phyloP scores from a whole-genome alignment of 768 basidiomycete genomes.

The Boletus pseudo-olivaceus region DNA sequence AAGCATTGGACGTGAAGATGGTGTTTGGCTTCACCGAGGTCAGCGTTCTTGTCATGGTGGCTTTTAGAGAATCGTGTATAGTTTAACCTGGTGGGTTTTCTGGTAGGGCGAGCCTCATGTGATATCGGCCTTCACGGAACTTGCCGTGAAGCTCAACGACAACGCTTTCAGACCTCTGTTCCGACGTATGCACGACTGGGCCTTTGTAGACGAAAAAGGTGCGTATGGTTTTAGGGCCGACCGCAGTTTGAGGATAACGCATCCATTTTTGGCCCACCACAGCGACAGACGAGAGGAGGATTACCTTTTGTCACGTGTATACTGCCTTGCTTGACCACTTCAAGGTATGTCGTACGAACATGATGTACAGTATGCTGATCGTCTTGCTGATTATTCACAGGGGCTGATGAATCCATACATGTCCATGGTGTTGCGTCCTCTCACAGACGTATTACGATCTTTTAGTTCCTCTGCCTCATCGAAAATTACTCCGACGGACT shows the following conservation, averaged over 20 bases:
- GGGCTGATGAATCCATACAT: constrained; percentile 90
- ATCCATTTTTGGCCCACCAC: not conserved
- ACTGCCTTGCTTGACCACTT: constrained; percentile 77
- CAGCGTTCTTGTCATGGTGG: not conserved
- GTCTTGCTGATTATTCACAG: constrained; percentile 34
- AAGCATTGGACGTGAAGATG: constrained; percentile 60
- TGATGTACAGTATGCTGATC: not conserved
- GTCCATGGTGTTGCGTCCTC: constrained; percentile 66
- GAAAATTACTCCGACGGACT: constrained; percentile 27
- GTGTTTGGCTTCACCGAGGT: constrained; percentile 30
- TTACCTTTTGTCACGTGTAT: constrained; percentile 76
- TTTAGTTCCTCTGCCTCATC: constrained; percentile 37
- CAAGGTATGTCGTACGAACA: constrained; percentile 52
- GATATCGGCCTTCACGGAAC: constrained; percentile 77
- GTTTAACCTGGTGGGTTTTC: not conserved
- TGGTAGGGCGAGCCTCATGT: constrained; percentile 50
- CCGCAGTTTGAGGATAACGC: not conserved
- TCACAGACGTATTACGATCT: constrained; percentile 56
- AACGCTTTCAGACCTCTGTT: constrained; percentile 88
- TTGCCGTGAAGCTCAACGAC: constrained; percentile 92
- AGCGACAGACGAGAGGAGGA: constrained; percentile 46
- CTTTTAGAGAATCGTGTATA: not conserved
- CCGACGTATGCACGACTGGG: constrained; percentile 93
- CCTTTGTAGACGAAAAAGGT: constrained; percentile 61
- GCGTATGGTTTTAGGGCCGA: constrained; percentile 12